phyloP scores from a whole-genome alignment of 2,329 filamentous ascomycete species.

The Cryphonectria nitschkei region DNA sequence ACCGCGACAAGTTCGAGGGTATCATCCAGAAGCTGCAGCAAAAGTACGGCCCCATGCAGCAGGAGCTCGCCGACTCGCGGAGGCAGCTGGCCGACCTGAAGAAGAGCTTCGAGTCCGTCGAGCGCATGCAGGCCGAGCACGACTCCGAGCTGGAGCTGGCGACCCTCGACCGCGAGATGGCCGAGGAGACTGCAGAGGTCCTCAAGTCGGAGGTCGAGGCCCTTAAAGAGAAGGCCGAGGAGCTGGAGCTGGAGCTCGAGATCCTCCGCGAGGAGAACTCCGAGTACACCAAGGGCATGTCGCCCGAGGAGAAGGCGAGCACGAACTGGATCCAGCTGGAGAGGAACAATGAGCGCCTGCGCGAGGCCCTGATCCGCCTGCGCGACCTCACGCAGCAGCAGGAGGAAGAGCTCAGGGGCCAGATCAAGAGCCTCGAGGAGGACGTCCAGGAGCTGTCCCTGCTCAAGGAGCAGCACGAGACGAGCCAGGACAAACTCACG shows the following conservation, averaged over 20 bases:
- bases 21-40: conserved; percentile 90
- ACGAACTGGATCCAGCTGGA: conserved; percentile 92
- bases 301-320: conserved; percentile 82
- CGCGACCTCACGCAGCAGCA: conserved; percentile 87
- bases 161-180: conserved; percentile 91
- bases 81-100: conserved; percentile 76
- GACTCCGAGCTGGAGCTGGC: conserved; percentile 86
- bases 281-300: conserved; percentile 82
- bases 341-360: conserved; percentile 82
- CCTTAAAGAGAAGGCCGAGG: conserved; percentile 76
- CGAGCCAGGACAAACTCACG: conserved; percentile 72
- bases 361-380: conserved; percentile 81
- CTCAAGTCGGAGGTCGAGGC: conserved; percentile 79
- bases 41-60: conserved; percentile 84
- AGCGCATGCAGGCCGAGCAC: conserved; percentile 78
- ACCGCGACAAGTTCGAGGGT: conserved; percentile 76
- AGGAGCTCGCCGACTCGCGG: conserved; percentile 76
- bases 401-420: conserved; percentile 76
- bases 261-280: conserved; percentile 85
- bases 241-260: conserved; percentile 85
- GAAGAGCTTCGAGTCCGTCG: conserved; percentile 68
- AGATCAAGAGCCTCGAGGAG: conserved; percentile 74
- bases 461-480: conserved; percentile 71
- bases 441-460: conserved; percentile 70
- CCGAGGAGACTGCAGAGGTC: conserved; percentile 86